Conservation (phyloP, 768 basidiomycete genomes). For the Hebeloma cylindrosporum region DNA sequence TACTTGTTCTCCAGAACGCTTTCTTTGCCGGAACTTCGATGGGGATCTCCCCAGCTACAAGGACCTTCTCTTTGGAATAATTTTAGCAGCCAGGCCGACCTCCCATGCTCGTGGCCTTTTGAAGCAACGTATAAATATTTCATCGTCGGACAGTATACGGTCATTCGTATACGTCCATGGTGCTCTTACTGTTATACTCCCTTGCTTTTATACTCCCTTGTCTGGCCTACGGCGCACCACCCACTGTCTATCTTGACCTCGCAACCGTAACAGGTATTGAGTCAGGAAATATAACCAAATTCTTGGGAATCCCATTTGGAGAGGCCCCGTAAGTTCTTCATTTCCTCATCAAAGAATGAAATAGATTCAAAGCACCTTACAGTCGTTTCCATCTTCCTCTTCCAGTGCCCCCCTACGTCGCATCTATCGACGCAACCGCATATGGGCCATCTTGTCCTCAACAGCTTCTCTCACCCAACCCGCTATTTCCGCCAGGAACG, state of each 20-base stretch:
- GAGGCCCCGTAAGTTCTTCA: background rate
- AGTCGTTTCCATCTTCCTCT: background rate
- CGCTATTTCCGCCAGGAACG: background rate
- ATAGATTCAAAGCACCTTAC: background rate
- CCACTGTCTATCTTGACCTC: background rate
- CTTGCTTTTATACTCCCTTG: no score
- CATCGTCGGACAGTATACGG: no score
- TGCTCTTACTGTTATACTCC: no score
- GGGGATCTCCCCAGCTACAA: no score
- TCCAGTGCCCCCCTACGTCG: background rate
- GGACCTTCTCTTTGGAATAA: no score
- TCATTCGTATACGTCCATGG: no score
- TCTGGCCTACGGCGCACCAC: no score
- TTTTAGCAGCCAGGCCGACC: no score
- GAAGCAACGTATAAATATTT: no score
- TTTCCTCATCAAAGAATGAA: background rate
- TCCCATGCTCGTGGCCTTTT: no score
- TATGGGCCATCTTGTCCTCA: slow-evolving; percentile 2
- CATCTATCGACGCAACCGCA: background rate
- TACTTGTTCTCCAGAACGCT: no score
- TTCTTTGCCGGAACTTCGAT: no score
- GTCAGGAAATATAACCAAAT: background rate
- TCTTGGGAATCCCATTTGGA: background rate
- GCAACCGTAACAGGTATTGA: background rate
- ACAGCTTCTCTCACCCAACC: background rate